These are phyloP conservation scores for Ogataea glucozyma DNA, from an alignment of 805 yeast species.

Conservation along the genomic window DNA sequence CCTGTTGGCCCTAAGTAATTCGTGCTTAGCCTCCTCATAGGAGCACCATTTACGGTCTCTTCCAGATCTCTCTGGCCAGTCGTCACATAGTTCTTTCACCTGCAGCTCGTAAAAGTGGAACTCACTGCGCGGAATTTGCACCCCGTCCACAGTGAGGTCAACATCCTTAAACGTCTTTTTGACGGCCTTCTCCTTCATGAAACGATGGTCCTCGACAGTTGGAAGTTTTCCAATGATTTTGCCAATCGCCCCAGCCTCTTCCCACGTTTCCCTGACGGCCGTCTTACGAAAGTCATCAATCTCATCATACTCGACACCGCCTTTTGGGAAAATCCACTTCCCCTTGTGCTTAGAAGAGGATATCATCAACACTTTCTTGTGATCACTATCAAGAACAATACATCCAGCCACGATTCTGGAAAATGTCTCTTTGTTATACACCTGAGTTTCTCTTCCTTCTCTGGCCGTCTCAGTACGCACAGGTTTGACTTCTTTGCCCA, in stretches of 20 bases:
- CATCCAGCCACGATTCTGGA: conserved; percentile 95
- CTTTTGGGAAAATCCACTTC: conserved; percentile 91
- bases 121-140: conserved; percentile 66
- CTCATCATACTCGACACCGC: conserved; percentile 91
- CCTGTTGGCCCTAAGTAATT: conserved; percentile 55
- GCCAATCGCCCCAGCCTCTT: conserved; percentile 91
- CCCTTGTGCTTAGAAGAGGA: conserved; percentile 68
- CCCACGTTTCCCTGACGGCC: conserved; percentile 95
- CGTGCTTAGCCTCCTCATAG: conserved; percentile 64
- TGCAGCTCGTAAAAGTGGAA: conserved; percentile 84
- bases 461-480: conserved; percentile 41
- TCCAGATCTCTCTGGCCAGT: conserved; percentile 73
- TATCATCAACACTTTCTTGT: conserved; percentile 70
- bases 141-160: conserved; percentile 29
- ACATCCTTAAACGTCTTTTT: conserved; percentile 19
- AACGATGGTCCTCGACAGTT: conserved; percentile 56
- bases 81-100: conserved; percentile 52
- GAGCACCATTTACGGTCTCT: conserved; percentile 78
- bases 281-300: conserved; percentile 42
- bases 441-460: conserved; percentile 59
- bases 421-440: conserved; percentile 60
- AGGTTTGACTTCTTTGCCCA: conserved; percentile 21
- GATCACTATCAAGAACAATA: conserved; percentile 61
- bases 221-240: conserved; percentile 57
- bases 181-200: conserved; percentile 23